Conservation (phyloP, 2,329 filamentous ascomycete species). For the Drechmeria coniospora region DNA sequence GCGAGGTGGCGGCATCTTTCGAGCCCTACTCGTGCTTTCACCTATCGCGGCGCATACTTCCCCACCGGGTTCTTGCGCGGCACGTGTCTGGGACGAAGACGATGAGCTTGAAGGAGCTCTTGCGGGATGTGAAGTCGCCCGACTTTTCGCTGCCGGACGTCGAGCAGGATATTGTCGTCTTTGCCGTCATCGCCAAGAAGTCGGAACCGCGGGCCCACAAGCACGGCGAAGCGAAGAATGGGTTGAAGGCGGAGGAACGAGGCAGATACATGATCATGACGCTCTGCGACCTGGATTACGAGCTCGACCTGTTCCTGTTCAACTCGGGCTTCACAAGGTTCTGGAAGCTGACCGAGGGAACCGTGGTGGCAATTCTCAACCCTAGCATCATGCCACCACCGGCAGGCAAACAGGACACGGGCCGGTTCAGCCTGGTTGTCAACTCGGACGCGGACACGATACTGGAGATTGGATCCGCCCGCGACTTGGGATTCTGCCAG, state of each 20-base stretch:
- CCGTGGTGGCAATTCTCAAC: conserved; percentile 81
- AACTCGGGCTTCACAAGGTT: conserved; percentile 80
- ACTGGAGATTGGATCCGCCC: conserved; percentile 70
- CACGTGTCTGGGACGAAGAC: conserved; percentile 65
- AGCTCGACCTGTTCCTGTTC: conserved; percentile 85
- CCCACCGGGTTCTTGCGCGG: conserved; percentile 64
- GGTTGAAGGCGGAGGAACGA: conserved; percentile 36
- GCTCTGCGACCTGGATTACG: conserved; percentile 77
- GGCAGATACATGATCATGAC: conserved; percentile 90
- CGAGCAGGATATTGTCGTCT: conserved; percentile 78
- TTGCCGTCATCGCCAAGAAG: conserved; percentile 78
- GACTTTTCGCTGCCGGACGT: conserved; percentile 67
- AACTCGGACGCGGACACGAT: conserved; percentile 78
- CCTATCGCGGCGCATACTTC: conserved; percentile 66
- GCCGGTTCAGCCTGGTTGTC: conserved; percentile 72
- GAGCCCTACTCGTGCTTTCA: conserved; percentile 80
- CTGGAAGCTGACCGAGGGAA: conserved; percentile 89
- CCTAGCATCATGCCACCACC: conserved; percentile 82
- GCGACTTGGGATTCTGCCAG: conserved; percentile 83
- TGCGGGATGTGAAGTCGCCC: conserved; percentile 68
- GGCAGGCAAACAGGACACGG: conserved; percentile 57
- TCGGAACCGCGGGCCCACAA: conserved; percentile 58
- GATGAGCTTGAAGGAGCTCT: conserved; percentile 63
- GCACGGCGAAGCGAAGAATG: conserved; percentile 24
- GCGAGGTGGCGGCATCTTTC: conserved; percentile 37